Base-by-base conservation (phyloP, 345 rosid species). In the Eucalyptus guilfoylei region DNA sequence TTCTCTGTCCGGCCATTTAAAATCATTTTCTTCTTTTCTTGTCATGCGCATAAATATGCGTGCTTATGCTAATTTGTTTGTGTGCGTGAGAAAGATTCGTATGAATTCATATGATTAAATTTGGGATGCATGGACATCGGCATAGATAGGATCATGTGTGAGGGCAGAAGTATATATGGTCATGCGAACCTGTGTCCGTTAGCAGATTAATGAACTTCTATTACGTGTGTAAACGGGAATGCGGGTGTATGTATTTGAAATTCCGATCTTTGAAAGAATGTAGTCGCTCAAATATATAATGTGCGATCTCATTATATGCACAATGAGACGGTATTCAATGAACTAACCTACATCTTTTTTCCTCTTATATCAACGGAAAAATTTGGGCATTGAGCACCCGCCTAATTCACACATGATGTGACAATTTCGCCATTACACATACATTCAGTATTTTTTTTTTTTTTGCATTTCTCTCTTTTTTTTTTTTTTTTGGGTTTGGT, bases 381-480 rank as follows among this genome's bases (percentile, higher is more conserved):
- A 6, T 7, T 67, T 15, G 80, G 1, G 23, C 4, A 19, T 67
- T 64, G 12, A 15, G 5, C 4, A 67, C 23, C 5, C 2, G 0
- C 2, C 11, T 67, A n/a, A n/a, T 67, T 67, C 42, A 0, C 23
- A 32, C 11, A 4, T 1, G 42, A 1, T 32, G 10, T 32, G 80
- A 67, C 14, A 34, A 8, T 34, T 72, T 72, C 8, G 0, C 1
- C 26, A 3, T 3, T 72, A 0, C 44, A 17, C 24, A 17, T 4
- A 17, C 42, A 34, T 69, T 32, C 7, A 3, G 13, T n/a, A n/a
- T n/a, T n/a, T n/a, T n/a, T n/a, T n/a, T n/a, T n/a, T n/a, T n/a
- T n/a, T n/a, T n/a, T n/a, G n/a, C n/a, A n/a, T n/a, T n/a, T n/a
- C n/a, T n/a, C n/a, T n/a, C n/a, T n/a, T n/a, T n/a, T n/a, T n/a